Evolutionary conservation across 768 basidiomycete genomes (phyloP).

Genomic region (Kwoniella mangroviensis): DNA sequence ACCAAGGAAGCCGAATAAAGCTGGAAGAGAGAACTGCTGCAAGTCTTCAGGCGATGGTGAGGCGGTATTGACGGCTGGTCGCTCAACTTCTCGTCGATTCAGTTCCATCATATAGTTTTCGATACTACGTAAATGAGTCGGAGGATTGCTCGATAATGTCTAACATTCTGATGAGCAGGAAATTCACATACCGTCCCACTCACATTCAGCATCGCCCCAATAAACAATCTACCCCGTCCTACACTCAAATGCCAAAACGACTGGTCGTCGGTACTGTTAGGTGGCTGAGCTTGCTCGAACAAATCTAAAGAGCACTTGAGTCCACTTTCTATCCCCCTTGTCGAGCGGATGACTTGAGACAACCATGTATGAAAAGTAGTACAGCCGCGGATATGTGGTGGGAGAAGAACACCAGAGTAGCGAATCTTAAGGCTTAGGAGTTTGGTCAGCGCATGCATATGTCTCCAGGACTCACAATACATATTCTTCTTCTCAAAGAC

Average conservation of each 20-base stretch:
- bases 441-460: background rate
- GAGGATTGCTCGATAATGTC: conserved; percentile 6
- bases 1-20: background rate
- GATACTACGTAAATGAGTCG: conserved; percentile 3
- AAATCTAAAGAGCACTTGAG: conserved; percentile 2
- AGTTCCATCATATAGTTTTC: conserved; percentile 13
- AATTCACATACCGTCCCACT: background rate
- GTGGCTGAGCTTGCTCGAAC: conserved; percentile 1
- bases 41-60: background rate
- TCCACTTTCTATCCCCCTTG: background rate
- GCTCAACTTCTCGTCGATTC: background rate
- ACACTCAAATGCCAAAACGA: conserved; percentile 6
- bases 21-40: background rate
- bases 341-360: conserved; percentile 2
- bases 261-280: background rate
- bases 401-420: conserved; percentile 11
- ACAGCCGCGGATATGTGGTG: conserved; percentile 13
- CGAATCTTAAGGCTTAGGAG: background rate
- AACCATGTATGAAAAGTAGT: conserved; percentile 14
- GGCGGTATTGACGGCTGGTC: background rate
- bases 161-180: background rate
- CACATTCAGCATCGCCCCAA: conserved; percentile 11
- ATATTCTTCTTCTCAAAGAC: conserved; percentile 2
- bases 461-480: background rate
- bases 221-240: conserved; percentile 6